Base-by-base conservation (phyloP, 2,329 filamentous ascomycete genomes). In the Zasmidium angulare region DNA sequence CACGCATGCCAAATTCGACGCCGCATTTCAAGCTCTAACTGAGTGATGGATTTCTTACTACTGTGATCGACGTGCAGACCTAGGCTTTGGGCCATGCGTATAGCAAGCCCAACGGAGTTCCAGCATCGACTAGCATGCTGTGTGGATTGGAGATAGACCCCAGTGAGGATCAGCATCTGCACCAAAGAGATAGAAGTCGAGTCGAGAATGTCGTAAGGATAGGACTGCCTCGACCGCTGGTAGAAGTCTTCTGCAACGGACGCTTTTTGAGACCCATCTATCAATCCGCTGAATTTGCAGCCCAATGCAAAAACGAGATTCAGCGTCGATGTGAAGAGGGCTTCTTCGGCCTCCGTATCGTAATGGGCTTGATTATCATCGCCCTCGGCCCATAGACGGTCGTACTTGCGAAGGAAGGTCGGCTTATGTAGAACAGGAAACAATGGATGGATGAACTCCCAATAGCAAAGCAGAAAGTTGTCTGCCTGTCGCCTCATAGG, bases 1-100 rank as follows among this genome's bases (percentile, higher is more conserved):
- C 66, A 69, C 3, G 65, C 65, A 50, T 69, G 67, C 86, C 86
- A 89, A 20, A 89, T 77, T 6, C 87, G 78, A 47, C 86, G 77
- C n/a, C 86, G 81, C 79, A 89, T 88, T 68, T 89, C 86, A 1
- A 82, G 83, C 66, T 89, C 86, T 65, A 88, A 87, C 0, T 85
- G 84, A 0, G 81, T 77, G 1, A 88, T 75, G 1, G 81, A 56
- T 26, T 59, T 62, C 9, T 81, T 4, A 86, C 75, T 19, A 75
- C 71, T 60, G 82, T 80, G 36, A 85, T 89, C 86, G 12, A 84
- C 80, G 61, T 89, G 85, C 50, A 89, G 78, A 0, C 87, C 87
- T 79, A 89, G 86, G 68, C 86, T 86, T 68, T 88, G 84, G 1
- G 85, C 86, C 54, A 89, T 84, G 20, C 87, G 81, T 31, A 89